These are phyloP conservation scores for Sclerotinia minor DNA, from an alignment of 2,329 filamentous ascomycete genomes.

Conservation along the genomic window DNA sequence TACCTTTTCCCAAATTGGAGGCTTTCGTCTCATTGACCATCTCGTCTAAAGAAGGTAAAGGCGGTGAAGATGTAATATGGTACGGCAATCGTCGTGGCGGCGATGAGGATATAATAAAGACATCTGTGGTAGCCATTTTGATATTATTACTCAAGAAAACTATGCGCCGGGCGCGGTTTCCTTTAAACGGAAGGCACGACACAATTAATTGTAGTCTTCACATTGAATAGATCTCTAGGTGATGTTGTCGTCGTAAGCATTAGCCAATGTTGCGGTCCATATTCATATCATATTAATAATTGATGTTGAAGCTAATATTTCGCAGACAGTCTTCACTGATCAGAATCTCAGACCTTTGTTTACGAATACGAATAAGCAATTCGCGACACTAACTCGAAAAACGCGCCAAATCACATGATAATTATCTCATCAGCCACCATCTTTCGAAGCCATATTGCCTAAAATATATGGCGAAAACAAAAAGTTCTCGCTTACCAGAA, in stretches of 20 bases:
- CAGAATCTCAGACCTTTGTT: constrained; percentile 7
- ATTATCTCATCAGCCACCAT: background rate
- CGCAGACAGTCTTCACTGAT: background rate
- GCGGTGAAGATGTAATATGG: constrained; percentile 39
- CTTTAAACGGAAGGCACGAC: constrained; percentile 33
- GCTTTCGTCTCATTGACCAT: constrained; percentile 46
- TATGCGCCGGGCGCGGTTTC: constrained; percentile 35
- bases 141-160: constrained; percentile 17
- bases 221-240: constrained; percentile 13
- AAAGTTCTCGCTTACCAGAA: constrained; percentile 24
- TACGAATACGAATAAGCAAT: constrained; percentile 4
- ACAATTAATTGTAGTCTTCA: constrained; percentile 28
- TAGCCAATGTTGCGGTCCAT: background rate
- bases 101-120: constrained; percentile 35
- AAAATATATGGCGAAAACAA: constrained; percentile 17
- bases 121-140: constrained; percentile 45
- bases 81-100: constrained; percentile 31
- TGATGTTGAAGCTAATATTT: background rate
- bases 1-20: constrained; percentile 43
- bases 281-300: background rate
- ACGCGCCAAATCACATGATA: constrained; percentile 21
- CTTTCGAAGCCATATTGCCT: background rate
- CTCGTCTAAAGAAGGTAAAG: constrained; percentile 52
- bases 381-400: constrained; percentile 20
- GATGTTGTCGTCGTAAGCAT: background rate